Evolutionary conservation across 192 early-diverging fungal genomes (phyloP).

Genomic region (Coemansia asiatica): DNA sequence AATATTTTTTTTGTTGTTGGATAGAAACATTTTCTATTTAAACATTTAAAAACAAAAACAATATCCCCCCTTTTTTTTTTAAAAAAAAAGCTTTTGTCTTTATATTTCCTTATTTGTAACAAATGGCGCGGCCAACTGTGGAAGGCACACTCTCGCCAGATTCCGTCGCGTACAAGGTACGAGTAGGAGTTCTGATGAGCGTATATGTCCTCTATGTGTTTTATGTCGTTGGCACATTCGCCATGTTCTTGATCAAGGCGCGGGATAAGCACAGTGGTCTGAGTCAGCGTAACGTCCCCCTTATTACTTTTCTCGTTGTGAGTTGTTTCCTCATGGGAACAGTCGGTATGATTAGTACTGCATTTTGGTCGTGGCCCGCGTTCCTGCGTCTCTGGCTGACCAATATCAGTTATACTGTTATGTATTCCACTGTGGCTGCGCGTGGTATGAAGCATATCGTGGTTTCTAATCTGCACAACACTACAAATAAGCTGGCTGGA

Average conservation of each 20-base stretch:
- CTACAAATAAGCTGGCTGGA: conserved; percentile 37
- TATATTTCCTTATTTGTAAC: neutral
- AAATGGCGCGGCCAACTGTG: neutral
- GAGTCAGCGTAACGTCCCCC: conserved; percentile 22
- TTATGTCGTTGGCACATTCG: conserved; percentile 30
- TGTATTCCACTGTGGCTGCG: conserved; percentile 29
- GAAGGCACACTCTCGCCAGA: conserved; percentile 18
- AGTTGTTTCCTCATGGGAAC: conserved; percentile 28
- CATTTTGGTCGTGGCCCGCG: conserved; percentile 36
- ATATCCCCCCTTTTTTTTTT: conserved; percentile 5
- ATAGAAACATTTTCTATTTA: neutral
- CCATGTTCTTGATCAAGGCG: conserved; percentile 42
- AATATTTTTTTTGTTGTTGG: too few species aligned
- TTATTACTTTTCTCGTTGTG: conserved; percentile 25
- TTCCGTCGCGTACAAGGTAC: conserved; percentile 33
- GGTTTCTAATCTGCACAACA: conserved; percentile 35
- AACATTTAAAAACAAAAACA: neutral
- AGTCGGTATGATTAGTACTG: conserved; percentile 29
- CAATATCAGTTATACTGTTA: conserved; percentile 27
- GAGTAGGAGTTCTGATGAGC: conserved; percentile 23
- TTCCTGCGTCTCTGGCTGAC: conserved; percentile 45
- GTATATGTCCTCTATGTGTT: conserved; percentile 26
- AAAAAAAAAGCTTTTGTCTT: too few species aligned
- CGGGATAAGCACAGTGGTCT: conserved; percentile 50
- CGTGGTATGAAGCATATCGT: conserved; percentile 40